phyloP scores from a whole-genome alignment of 2,329 filamentous ascomycete species.

The Fusarium praegraminearum region DNA sequence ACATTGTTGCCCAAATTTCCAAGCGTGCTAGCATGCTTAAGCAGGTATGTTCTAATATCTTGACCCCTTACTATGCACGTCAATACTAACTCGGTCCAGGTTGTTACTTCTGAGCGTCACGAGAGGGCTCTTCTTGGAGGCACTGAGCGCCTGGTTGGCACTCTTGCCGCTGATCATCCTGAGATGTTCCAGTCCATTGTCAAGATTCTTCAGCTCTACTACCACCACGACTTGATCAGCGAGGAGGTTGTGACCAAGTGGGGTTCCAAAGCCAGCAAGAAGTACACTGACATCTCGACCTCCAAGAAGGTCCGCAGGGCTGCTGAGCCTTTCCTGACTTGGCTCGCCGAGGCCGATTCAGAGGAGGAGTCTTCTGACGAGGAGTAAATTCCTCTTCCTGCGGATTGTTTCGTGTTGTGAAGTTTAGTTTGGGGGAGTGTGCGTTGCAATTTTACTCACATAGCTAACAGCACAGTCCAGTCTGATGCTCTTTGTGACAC shows the following conservation, averaged over 20 bases:
- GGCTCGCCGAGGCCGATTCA: slow-evolving; percentile 87
- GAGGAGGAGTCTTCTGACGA: slow-evolving; percentile 74
- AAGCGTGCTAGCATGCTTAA: slow-evolving; percentile 88
- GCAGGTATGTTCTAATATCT: slow-evolving; percentile 68
- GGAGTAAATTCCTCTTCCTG: slow-evolving; percentile 53
- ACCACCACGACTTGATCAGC: slow-evolving; percentile 87
- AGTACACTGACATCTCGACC: slow-evolving; percentile 89
- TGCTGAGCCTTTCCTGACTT: slow-evolving; percentile 92
- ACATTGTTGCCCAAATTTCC: slow-evolving; percentile 88
- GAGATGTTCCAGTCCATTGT: slow-evolving; percentile 81
- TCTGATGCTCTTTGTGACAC: slow-evolving; percentile 37
- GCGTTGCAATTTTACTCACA: slow-evolving; percentile 14
- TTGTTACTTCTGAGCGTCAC: slow-evolving; percentile 91
- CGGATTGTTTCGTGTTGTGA: slow-evolving; percentile 3
- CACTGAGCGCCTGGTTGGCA: slow-evolving; percentile 88
- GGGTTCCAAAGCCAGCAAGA: slow-evolving; percentile 97
- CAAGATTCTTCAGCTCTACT: slow-evolving; percentile 89
- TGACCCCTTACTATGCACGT: neutral
- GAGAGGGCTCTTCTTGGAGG: slow-evolving; percentile 96
- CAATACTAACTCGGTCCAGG: slow-evolving; percentile 59
- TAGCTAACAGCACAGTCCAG: slow-evolving; percentile 15
- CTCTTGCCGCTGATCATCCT: slow-evolving; percentile 78
- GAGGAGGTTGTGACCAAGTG: slow-evolving; percentile 92
- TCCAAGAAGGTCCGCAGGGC: slow-evolving; percentile 97
- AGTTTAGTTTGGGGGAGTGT: slow-evolving; percentile 6